Conservation (phyloP, 768 basidiomycete species). For the Mycena vitilis region DNA sequence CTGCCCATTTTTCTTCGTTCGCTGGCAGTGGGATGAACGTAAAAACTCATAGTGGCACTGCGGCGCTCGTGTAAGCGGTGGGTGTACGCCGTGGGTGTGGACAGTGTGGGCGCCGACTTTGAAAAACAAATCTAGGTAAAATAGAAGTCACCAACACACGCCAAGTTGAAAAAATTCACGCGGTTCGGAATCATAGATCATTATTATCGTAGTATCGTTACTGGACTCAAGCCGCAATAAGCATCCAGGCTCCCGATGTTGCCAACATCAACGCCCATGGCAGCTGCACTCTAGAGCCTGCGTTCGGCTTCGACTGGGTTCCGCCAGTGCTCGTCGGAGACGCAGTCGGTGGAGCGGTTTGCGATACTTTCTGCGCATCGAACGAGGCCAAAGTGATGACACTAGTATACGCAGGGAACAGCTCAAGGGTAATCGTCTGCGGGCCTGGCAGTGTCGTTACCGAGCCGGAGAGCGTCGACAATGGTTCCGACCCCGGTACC, state of each 20-base stretch:
- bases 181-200: neutral
- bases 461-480: conserved; percentile 3
- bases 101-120: no score
- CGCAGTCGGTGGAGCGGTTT: conserved; percentile 14
- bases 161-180: no score
- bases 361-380: conserved; percentile 16
- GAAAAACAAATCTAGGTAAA: no score
- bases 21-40: no score
- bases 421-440: conserved; percentile 17
- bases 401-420: conserved; percentile 15
- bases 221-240: neutral
- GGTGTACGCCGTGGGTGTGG: no score
- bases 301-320: conserved; percentile 4
- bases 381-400: conserved; percentile 7
- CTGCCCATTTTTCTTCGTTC: no score
- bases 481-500: conserved; percentile 16
- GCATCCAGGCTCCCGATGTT: conserved; percentile 1
- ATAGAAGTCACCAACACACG: no score
- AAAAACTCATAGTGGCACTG: no score
- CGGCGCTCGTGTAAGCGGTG: no score
- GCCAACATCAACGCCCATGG: conserved; percentile 7
- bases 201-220: neutral
- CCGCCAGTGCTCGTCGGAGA: neutral
- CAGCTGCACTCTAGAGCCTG: conserved; percentile 1
- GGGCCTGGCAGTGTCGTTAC: conserved; percentile 14